phyloP scores from a whole-genome alignment of 257 asterid species.

The Gynochthodes officinalis region DNA sequence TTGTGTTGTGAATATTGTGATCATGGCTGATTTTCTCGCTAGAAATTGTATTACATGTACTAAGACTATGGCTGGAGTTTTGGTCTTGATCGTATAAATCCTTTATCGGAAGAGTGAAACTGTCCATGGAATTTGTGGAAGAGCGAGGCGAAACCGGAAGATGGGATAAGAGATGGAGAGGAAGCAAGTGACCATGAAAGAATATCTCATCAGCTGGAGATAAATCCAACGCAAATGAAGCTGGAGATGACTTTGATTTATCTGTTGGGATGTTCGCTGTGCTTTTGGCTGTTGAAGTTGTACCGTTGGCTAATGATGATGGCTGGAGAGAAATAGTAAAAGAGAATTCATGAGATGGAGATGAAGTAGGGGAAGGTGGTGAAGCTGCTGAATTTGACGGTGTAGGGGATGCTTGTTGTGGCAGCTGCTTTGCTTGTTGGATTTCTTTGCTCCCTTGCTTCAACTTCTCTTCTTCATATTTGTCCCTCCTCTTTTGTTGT shows the following conservation, averaged over 20 bases:
- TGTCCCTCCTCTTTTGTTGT: slow-evolving; percentile 24
- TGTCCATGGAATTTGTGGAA: slow-evolving; percentile 62
- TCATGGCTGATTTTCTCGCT: slow-evolving; percentile 4
- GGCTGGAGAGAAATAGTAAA: slow-evolving; percentile 77
- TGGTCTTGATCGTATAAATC: slow-evolving; percentile 25
- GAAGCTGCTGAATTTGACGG: slow-evolving; percentile 13
- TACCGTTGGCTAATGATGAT: slow-evolving; percentile 11
- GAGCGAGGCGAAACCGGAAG: slow-evolving; percentile 67
- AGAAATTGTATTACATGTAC: not conserved
- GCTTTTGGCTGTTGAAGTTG: not conserved
- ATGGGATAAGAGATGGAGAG: slow-evolving; percentile 78
- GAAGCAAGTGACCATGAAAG: slow-evolving; percentile 90
- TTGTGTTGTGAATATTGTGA: not conserved
- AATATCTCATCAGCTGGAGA: slow-evolving; percentile 97
- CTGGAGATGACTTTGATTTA: slow-evolving; percentile 19
- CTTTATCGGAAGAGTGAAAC: slow-evolving; percentile 53
- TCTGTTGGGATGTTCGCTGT: not conserved
- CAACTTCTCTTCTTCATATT: slow-evolving; percentile 9
- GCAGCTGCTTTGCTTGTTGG: slow-evolving; percentile 5
- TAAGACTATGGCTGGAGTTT: not conserved
- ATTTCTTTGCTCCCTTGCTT: slow-evolving; percentile 11
- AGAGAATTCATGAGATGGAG: slow-evolving; percentile 90
- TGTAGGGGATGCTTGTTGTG: too few relatives aligned
- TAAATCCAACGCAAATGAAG: slow-evolving; percentile 59
- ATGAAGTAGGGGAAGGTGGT: slow-evolving; percentile 59